Percentiles rank a stretch among this genome's conserved stretches.
phyloP scores from a whole-genome alignment of 306 rosid species.

The Vigna angularis region DNA sequence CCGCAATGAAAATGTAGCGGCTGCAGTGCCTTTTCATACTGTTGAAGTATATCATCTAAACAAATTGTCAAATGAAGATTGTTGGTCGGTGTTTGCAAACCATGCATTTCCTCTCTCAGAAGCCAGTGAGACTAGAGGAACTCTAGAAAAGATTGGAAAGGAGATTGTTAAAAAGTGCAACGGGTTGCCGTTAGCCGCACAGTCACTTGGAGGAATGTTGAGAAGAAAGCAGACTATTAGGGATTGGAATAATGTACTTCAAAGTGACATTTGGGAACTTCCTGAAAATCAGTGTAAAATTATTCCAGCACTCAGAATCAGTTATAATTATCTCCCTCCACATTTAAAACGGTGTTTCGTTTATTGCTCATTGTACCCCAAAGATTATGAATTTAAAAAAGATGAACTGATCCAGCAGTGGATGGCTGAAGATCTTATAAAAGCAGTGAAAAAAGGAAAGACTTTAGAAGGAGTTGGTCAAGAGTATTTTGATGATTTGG shows the following conservation, averaged over 20 bases:
- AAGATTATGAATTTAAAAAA: background rate
- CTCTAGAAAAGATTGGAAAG: background rate
- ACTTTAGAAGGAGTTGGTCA: background rate
- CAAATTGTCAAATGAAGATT: background rate
- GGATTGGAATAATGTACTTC: background rate
- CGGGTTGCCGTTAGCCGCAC: background rate
- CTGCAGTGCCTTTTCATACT: background rate
- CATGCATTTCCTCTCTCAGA: background rate
- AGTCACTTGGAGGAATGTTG: background rate
- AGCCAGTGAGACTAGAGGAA: background rate
- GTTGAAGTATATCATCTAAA: background rate
- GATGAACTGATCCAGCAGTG: background rate
- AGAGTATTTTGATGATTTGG: background rate
- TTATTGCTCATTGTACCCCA: background rate
- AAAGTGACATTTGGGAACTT: slow-evolving; percentile 3
- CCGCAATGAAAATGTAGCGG: background rate
- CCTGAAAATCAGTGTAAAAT: background rate
- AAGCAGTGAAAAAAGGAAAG: background rate
- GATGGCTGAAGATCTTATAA: background rate
- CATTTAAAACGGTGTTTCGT: background rate
- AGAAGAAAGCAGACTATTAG: background rate
- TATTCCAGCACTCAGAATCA: background rate
- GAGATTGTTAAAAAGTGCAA: background rate
- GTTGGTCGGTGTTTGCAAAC: background rate
- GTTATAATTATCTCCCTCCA: background rate